These are phyloP conservation scores for Jamesozyma jinghongensis DNA, from an alignment of 805 yeast species.

Conservation along the genomic window DNA sequence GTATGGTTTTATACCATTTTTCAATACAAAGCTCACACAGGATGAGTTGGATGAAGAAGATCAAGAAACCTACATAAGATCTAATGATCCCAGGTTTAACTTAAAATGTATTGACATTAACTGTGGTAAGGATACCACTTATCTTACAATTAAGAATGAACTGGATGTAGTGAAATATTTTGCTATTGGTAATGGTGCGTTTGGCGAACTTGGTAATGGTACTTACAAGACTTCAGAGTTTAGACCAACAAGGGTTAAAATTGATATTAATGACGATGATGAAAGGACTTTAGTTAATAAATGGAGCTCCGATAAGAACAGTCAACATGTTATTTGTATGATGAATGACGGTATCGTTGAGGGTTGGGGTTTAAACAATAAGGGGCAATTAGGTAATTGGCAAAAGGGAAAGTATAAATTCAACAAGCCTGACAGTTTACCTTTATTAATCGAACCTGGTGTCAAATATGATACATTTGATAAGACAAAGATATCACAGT, in stretches of 20 bases:
- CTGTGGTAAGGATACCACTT: constrained; percentile 67
- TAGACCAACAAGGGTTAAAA: constrained; percentile 49
- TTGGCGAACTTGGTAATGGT: constrained; percentile 81
- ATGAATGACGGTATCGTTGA: constrained; percentile 44
- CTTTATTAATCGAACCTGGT: constrained; percentile 41
- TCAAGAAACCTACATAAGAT: background rate
- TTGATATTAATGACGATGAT: constrained; percentile 37
- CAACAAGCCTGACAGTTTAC: constrained; percentile 40
- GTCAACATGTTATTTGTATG: constrained; percentile 51
- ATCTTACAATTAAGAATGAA: constrained; percentile 33
- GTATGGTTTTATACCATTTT: constrained; percentile 32
- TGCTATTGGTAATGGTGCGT: constrained; percentile 75
- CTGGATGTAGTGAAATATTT: constrained; percentile 25
- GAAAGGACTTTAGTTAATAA: constrained; percentile 24
- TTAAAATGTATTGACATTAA: constrained; percentile 44
- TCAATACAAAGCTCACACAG: constrained; percentile 6
- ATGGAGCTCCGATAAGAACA: constrained; percentile 45
- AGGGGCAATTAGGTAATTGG: constrained; percentile 81
- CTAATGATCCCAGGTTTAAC: constrained; percentile 26
- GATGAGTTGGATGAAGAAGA: constrained; percentile 21
- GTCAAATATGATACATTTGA: constrained; percentile 6
- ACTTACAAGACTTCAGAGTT: constrained; percentile 64
- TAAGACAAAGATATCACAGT: background rate
- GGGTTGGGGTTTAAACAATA: constrained; percentile 78
- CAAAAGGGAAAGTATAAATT: constrained; percentile 26